These are phyloP conservation scores for Solanum corneliomulleri DNA, from an alignment of 257 asterid species.

Conservation along the genomic window DNA sequence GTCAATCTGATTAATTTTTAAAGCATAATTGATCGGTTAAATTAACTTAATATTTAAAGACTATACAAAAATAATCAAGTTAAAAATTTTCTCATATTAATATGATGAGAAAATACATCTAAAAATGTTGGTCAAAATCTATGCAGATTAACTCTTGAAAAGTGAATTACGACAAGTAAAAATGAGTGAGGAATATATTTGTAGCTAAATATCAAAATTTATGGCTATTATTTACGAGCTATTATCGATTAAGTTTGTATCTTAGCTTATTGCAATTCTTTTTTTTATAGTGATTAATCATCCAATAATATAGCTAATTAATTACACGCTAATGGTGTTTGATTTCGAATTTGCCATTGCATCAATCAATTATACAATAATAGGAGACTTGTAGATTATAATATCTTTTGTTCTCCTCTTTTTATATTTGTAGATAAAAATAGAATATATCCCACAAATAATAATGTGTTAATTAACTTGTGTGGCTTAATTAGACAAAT, in stretches of 20 bases:
- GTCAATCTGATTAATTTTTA: not conserved
- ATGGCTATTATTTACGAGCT: not conserved
- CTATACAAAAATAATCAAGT: no score
- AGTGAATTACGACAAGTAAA: not conserved
- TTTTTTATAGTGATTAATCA: not conserved
- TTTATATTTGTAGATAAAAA: not conserved
- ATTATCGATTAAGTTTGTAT: not conserved
- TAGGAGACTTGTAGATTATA: not conserved
- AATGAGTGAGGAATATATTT: not conserved
- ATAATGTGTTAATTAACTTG: not conserved
- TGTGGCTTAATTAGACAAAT: not conserved
- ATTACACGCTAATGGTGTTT: not conserved
- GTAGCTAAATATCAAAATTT: not conserved
- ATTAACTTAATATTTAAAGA: no score
- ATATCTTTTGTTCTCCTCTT: not conserved
- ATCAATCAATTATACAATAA: not conserved
- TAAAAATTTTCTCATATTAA: not conserved
- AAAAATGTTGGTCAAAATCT: not conserved
- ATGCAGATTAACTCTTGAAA: not conserved
- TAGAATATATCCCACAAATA: not conserved
- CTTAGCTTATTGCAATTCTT: not conserved
- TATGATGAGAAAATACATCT: no score
- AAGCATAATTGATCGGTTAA: not conserved
- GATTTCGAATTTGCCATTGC: not conserved
- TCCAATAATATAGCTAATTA: not conserved